Base-by-base conservation (phyloP, 2,329 filamentous ascomycete species). In the Trichoderma brevicompactum region DNA sequence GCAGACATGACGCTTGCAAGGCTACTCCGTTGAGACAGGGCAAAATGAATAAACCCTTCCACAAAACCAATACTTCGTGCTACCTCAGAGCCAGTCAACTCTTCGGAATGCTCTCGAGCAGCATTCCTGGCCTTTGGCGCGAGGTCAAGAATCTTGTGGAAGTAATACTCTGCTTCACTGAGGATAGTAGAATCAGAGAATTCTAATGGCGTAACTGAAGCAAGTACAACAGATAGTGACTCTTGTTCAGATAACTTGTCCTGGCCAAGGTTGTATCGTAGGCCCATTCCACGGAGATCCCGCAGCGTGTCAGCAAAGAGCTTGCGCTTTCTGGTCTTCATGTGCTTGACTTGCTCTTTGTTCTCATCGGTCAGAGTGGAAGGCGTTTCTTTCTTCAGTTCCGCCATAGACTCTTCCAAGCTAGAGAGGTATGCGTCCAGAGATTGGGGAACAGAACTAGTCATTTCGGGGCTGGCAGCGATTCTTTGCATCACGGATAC, bases 251-350 rank as follows among this genome's bases (percentile, higher is more conserved):
- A 84, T 17, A 98, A 81, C 49, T 89, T 82, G 73, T 91, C 87
- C 13, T 87, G 88, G 69, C 90, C 88, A 15, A 96, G 82, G 73
- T 97, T 97, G 60, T 89, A 88, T 71, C 89, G 90, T 71, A 99
- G 86, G 4, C 95, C 95, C 94, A 99, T 98, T 65, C 89, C 86
- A 41, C 92, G 88, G 34, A 97, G 80, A 23, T 89, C 87, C 72
- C 92, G 94, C 68, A 99, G 80, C 0, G 91, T 94, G 70, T 98
- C 94, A 0, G 92, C 91, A 71, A 96, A 95, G 13, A 98, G 84
- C 71, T 93, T 94, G 49, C 92, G 88, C 79, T 99, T 99, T 71
- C 92, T 87, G 2, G 87, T 88, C 81, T 97, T 98, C 70, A 98
- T 86, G 75, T 97, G 92, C 76, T 96, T 94, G 67, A 97, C 87